Base-by-base conservation (phyloP, 1,284 basidiomycete species). In the Irpex lacteus region DNA sequence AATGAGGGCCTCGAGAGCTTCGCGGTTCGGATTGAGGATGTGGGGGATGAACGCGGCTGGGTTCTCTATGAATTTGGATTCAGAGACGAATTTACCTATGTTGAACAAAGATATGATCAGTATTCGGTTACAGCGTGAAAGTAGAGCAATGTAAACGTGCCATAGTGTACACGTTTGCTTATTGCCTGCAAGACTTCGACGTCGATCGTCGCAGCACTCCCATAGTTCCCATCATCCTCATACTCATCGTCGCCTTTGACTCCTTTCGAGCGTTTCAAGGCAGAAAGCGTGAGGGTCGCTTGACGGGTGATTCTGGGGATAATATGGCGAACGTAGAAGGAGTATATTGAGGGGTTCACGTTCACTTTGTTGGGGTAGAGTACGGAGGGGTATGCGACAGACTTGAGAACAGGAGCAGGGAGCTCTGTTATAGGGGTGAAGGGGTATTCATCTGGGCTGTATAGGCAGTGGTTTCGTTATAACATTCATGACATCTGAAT, bases 151-250 rank as follows among this genome's bases (percentile, higher is more conserved):
- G 1, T 13, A n/a, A 7, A 77, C 86, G 65, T 70, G 95, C 96
- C 98, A 73, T 98, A 99, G 77, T 99, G 98, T 60, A 99, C 96
- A 44, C 98, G 88, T 77, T 98, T 91, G 76, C 91, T 95, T 70
- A 99, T 89, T 19, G 96, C 91, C 72, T 98, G 95, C 7, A 99
- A 84, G 2, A 96, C 90, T 75, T 98, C 96, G 50, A 98, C 88
- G 73, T 99, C 98, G 65, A 98, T 85, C 38, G 94, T 96, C 0
- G 96, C 95, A 0, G 96, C 90, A 70, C 91, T 95, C 32, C 98
- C 98, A 75, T 99, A 98, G 77, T 99, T 98, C n/a, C 95, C 95
- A 71, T 97, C 95, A 75, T 97, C 94, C 70, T 92, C 88, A 72
- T 82, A 85, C 71, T 89, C 88, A 56, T 81, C 85, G 66, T 86